Base-by-base conservation (phyloP, 2,329 filamentous ascomycete genomes). In the Fusarium sp. region DNA sequence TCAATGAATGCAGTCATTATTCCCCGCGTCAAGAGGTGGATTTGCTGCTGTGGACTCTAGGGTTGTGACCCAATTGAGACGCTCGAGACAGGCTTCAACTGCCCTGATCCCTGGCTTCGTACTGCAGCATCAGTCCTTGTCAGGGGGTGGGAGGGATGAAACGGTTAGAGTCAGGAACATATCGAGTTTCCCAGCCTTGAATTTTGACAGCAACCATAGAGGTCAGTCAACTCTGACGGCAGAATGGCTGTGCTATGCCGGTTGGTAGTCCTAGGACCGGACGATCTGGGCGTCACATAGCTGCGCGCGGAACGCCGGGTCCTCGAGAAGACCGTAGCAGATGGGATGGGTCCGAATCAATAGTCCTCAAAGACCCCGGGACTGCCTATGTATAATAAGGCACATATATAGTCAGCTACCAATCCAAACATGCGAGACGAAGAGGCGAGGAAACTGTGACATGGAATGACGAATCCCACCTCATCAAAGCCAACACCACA, bases 331-430 rank as follows among this genome's bases (percentile, higher is more conserved):
- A 20, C 45, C 61, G 52, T 43, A 54, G 30, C 62, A 63, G 40
- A 63, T 33, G 68, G 63, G 66, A 69, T 71, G 76, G 72, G 57
- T 66, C 63, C 43, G 58, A 68, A 66, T 66, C 72, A 60, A 75
- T 76, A 68, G 71, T 75, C 38, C 69, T 56, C 38, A 40, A 58
- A 33, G 54, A 60, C 65, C 76, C 76, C 70, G 58, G 38, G 52
- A 52, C 38, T 59, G 59, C n/a, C 50, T 27, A 56, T 35, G 38
- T 66, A 78, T 78, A 77, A 43, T 35, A 72, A 58, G 47, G 30
- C 72, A 72, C 68, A 72, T 78, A 72, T 78, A 78, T 78, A 76
- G 66, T 52, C 65, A 67, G 32, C 59, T 50, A 33, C 45, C 17
- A 68, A 58, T 67, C 59, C 57, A 60, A 35, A 60, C 27, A 27